phyloP scores from a whole-genome alignment of 805 yeast species.

The Lipomyces yamadae region DNA sequence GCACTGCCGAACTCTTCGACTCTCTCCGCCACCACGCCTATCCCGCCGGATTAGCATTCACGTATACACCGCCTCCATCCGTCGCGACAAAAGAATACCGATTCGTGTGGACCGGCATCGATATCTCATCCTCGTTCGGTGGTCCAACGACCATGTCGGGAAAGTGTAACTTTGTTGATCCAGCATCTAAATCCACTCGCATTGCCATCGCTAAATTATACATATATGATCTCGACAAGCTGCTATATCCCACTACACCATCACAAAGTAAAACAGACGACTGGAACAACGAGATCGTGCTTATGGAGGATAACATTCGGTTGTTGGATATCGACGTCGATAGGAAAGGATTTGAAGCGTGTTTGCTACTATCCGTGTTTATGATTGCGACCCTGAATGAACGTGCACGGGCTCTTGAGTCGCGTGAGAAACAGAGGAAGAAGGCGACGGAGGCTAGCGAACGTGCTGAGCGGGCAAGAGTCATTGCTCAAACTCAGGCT shows the following conservation, averaged over 20 bases:
- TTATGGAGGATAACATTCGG: constrained; percentile 7
- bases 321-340: background rate
- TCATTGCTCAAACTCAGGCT: background rate
- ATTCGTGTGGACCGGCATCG: background rate
- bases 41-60: background rate
- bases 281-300: background rate
- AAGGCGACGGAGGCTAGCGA: background rate
- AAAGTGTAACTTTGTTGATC: constrained; percentile 2
- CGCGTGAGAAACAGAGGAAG: background rate
- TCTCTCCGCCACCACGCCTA: background rate
- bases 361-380: background rate
- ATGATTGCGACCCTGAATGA: background rate
- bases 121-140: constrained; percentile 1
- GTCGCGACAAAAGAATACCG: background rate
- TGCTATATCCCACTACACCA: background rate
- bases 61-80: background rate
- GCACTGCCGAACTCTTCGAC: background rate
- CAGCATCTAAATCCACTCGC: background rate
- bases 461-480: background rate
- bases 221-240: background rate
- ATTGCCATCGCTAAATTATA: background rate
- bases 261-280: background rate
- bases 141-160: background rate
- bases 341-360: constrained; percentile 1
- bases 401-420: background rate